Evolutionary conservation across 768 basidiomycete species (phyloP).

Genomic region (Chalciporus pseudorubinellus): DNA sequence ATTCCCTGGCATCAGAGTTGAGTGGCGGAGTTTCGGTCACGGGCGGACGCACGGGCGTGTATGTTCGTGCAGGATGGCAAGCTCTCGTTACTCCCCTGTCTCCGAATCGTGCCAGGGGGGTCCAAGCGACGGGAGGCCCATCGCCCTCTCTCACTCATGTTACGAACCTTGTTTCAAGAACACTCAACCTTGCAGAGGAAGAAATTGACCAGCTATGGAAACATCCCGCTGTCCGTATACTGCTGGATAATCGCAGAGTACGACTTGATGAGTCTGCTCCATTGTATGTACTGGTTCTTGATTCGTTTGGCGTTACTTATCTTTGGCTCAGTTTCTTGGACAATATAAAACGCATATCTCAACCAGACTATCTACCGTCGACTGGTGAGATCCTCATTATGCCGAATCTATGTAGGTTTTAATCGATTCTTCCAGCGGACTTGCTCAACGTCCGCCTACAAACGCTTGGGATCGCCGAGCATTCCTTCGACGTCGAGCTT

Average conservation of each 20-base stretch:
- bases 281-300: constrained; percentile 49
- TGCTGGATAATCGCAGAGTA: constrained; percentile 57
- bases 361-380: constrained; percentile 67
- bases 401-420: neutral
- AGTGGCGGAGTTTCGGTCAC: constrained; percentile 60
- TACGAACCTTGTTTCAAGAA: constrained; percentile 53
- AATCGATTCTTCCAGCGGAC: constrained; percentile 49
- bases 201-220: constrained; percentile 67
- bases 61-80: constrained; percentile 74
- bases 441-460: constrained; percentile 77
- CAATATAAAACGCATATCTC: constrained; percentile 60
- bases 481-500: constrained; percentile 65
- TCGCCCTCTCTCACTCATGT: constrained; percentile 38
- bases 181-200: constrained; percentile 45
- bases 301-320: constrained; percentile 1
- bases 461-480: constrained; percentile 77
- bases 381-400: constrained; percentile 45
- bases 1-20: constrained; percentile 64
- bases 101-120: constrained; percentile 41
- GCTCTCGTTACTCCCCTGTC: constrained; percentile 45
- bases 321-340: constrained; percentile 57
- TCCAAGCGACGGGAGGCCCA: constrained; percentile 33
- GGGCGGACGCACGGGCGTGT: constrained; percentile 61
- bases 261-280: constrained; percentile 72
- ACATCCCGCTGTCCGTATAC: constrained; percentile 60